Evolutionary conservation across 805 yeast species (phyloP), one percentile per base, ranked within the genome.

Genomic region (Osmozyma mogii): DNA sequence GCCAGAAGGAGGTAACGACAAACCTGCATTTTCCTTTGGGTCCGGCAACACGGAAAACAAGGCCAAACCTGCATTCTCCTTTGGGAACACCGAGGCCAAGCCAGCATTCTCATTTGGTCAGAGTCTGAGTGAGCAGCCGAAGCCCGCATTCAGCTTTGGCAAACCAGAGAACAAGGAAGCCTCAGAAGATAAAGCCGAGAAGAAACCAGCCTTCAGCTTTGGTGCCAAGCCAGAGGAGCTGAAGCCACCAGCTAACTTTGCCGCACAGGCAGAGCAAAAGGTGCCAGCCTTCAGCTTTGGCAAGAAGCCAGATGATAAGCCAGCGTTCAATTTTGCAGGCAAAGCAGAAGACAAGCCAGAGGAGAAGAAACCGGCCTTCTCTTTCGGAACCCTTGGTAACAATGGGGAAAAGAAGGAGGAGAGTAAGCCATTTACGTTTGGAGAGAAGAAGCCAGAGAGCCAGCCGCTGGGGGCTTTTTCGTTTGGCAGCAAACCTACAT

Each of bases 1-100:
- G 17, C 14, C 8, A n/a, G n/a, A n/a, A n/a, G n/a, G n/a, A 22
- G 29, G 9, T 5, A n/a, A 31, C 14, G 25, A 22, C 25, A 15
- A 5, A 19, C 9, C 32, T 13, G 25, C 28, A 10, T 24, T 25
- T n/a, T 24, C 11, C 16, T 22, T 22, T 12, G 16, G 14, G 8
- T 23, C 12, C 5, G 12, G 13, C 11, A 17, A 17, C 11, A 11
- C 7, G 2, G 22, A 11, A 22, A 19, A 18, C 23, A 12, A 17
- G 19, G 17, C 23, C 11, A 30, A 26, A 18, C 15, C 35, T 9
- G 26, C 34, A 7, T 30, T 27, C 9, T 18, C 11, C 18, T 29
- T 29, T 22, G 33, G 35, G 16, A 18, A 28, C 19, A 19, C 12
- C 9, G 13, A 22, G 4, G 11, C 10, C 31, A 17, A 24, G 16